Evolutionary conservation across 2,329 filamentous ascomycete species (phyloP), one percentile per base, ranked within the genome.

Genomic region (Colletotrichum gloeosporioides): DNA sequence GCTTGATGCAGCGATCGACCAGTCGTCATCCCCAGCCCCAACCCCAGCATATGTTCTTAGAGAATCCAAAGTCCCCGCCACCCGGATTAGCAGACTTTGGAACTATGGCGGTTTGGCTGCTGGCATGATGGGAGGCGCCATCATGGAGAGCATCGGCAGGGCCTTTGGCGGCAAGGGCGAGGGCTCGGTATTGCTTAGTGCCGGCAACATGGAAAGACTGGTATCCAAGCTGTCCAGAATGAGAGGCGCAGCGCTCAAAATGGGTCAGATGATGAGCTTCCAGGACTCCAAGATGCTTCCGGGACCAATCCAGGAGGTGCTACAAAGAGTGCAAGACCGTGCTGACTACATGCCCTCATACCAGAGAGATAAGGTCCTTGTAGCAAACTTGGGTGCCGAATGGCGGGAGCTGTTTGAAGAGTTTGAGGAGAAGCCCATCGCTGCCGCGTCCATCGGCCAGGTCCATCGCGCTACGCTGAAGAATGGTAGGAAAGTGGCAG

Each of bases 181-280:
- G 76, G 95, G 96, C 2, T 98, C 96, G 2, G 88, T 98, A 10
- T 92, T 99, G 87, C 91, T 99, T 73, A 99, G 95, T 84, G 91
- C 95, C 8, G 93, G 89, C 12, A 99, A 99, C 82, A 96, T 99
- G 91, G 96, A 99, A 83, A 92, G 98, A 64, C 90, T 99, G 10
- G 97, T 99, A 3, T 90, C 95, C 7, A 98, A 98, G 84, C 90
- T 99, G 4, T 99, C 96, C 4, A 94, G 95, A 27, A 99, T 99
- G 97, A 92, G 97, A 81, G 97, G 97, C 49, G 98, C 97, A 8
- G 97, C 97, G n/a, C 88, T 99, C 57, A 99, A 99, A 87, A 87
- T 99, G 31, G 98, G 97, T 1, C 97, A 99, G 87, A 97, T 99
- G 94, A 94, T 99, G 89, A 98, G 96, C 84, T 97, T 99, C 82